A percentile compares a stretch with the other conserved stretches of the same genome.
These are phyloP conservation scores for Inga oerstediana DNA, from an alignment of 306 rosid genomes.

Conservation along the genomic window DNA sequence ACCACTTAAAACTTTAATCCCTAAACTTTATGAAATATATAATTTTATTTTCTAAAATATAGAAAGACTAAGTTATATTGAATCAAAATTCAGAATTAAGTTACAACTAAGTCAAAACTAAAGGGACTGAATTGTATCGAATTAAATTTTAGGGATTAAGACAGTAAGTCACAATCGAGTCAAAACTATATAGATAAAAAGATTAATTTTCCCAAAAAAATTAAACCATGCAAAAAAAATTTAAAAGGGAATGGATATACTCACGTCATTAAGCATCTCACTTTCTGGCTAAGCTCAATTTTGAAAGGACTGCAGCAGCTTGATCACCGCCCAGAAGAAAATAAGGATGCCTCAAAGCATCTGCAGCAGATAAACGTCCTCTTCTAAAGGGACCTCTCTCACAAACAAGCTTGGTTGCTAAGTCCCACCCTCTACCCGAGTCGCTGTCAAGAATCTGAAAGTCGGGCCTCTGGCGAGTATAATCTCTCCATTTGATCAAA, in stretches of 20 bases:
- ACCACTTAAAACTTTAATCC: not conserved
- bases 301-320: slow-evolving; percentile 91
- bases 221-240: not conserved
- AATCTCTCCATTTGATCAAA: slow-evolving; percentile 80
- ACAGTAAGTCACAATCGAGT: no score
- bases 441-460: slow-evolving; percentile 73
- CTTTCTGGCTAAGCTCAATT: slow-evolving; percentile 59
- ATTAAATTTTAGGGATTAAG: no score
- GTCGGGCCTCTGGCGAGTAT: slow-evolving; percentile 63
- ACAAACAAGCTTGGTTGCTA: slow-evolving; percentile 75
- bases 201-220: not conserved
- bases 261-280: slow-evolving; percentile 42
- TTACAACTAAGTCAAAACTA: no score
- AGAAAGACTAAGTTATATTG: no score
- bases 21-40: no score
- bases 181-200: no score
- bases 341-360: slow-evolving; percentile 90
- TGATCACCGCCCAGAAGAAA: slow-evolving; percentile 91
- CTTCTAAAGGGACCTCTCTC: slow-evolving; percentile 74
- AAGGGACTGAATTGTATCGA: no score
- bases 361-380: slow-evolving; percentile 81
- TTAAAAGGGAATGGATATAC: slow-evolving; percentile 19
- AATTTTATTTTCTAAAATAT: not conserved
- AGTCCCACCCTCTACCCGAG: slow-evolving; percentile 93
- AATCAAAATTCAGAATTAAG: no score